Percentiles rank a stretch among this genome's conserved stretches.
Evolutionary conservation across 2,329 filamentous ascomycete genomes (phyloP).

Genomic region (Chlorencoelia australis): DNA sequence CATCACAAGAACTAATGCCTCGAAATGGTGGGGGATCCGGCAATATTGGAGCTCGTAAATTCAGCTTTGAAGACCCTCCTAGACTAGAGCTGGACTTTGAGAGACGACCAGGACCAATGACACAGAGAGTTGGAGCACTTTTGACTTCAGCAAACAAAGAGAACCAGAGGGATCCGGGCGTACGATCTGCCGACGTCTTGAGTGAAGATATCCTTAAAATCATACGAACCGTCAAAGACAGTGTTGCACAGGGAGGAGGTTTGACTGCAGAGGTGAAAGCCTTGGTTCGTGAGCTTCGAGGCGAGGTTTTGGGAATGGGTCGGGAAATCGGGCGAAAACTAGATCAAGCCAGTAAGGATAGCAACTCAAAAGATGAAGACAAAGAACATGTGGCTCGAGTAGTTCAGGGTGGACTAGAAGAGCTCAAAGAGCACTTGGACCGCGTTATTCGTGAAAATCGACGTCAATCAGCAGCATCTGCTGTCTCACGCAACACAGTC

Average conservation of each 20-base stretch:
- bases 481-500: constrained; percentile 51
- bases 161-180: constrained; percentile 7
- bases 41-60: constrained; percentile 19
- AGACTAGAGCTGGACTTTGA: constrained; percentile 31
- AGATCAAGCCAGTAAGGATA: constrained; percentile 53
- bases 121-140: constrained; percentile 25
- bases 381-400: constrained; percentile 67
- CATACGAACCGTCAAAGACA: constrained; percentile 82
- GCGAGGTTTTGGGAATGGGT: constrained; percentile 91
- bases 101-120: constrained; percentile 25
- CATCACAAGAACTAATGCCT: constrained; percentile 42
- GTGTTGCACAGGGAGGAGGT: constrained; percentile 76
- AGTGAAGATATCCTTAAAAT: constrained; percentile 75
- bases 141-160: constrained; percentile 21
- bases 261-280: constrained; percentile 89
- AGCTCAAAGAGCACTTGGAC: constrained; percentile 79
- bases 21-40: constrained; percentile 27
- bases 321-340: constrained; percentile 79
- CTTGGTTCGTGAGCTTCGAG: constrained; percentile 77
- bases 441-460: constrained; percentile 67
- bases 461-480: constrained; percentile 55
- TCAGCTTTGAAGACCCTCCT: constrained; percentile 25
- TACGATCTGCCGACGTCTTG: constrained; percentile 38
- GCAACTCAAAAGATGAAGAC: constrained; percentile 38
- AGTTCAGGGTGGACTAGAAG: constrained; percentile 68